Evolutionary conservation across 1,284 basidiomycete genomes (phyloP), one percentile per base, ranked within the genome.

Genomic region (Inonotus hispidus): DNA sequence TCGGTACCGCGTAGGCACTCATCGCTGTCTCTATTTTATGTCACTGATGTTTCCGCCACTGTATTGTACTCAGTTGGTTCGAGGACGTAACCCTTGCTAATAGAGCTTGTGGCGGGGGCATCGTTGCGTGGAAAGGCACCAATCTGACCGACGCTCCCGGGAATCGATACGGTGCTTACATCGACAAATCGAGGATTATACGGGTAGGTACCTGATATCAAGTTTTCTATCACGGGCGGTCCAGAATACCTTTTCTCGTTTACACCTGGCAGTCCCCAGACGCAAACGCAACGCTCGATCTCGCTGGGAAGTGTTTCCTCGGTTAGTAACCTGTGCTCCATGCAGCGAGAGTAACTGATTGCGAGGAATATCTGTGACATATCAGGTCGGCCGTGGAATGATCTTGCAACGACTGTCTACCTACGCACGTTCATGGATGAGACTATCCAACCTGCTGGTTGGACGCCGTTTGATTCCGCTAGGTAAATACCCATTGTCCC

Each of bases 371-470:
- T 29, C 39, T 25, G 21, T 21, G 14, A 53, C 56, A 14, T 32
- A 32, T 8, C 32, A 81, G 82, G 83, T 13, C 79, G 85, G 1
- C 84, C 85, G 0, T 87, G 85, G 85, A 85, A 85, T 66, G 75
- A 81, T 58, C 69, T 83, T 10, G 80, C 85, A 0, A 77, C 79
- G 0, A 79, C 81, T 0, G 79, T 87, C 0, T 87, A 73, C 64
- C 67, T 84, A 1, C 70, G 70, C 4, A 84, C 77, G 0, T 80
- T 76, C 65, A 87, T 87, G 85, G 85, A 87, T 58, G 74, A 81
- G 1, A 83, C 77, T 62, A 76, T 87, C 47, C 58, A 72, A 7
- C 77, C 82, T 0, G 72, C 67, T 11, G 83, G 85, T 1, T 87
- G 79, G 72, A 79, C 69, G 1, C 72, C 82, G 0, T 87, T 82